Evolutionary conservation across 1,284 basidiomycete species (phyloP), one percentile per base, ranked within the genome.

Genomic region (Sparassis latifolia): DNA sequence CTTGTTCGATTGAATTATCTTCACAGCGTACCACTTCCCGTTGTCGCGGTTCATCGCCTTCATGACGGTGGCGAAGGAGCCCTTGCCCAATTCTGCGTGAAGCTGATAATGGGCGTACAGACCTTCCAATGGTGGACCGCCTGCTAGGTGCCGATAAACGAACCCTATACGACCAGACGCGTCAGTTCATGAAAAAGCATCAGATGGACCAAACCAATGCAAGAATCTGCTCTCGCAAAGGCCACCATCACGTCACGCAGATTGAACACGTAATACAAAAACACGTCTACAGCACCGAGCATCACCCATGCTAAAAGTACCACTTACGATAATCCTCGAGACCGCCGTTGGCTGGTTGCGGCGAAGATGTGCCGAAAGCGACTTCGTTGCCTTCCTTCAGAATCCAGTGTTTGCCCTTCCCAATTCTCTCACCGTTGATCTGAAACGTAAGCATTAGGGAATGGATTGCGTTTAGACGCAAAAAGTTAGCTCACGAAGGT

Each of bases 381-480:
- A 95, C 76, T 65, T 93, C 91, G 59, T 86, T 87, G 3, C 92
- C 90, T 55, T 93, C 85, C 29, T 73, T 75, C 46, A 95, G 69
- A 46, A 91, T 71, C 33, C 76, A 71, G 35, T 74, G 74, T 37
- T 75, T 71, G 55, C 72, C 73, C 58, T 71, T 82, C 47, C 78
- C 81, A 53, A 93, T 75, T 62, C 74, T 80, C 45, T 70, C 67
- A 9, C 83, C 82, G 57, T 90, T 89, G 62, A 93, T 83, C 89
- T 92, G 51, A 20, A 42, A 50, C 51, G n/a, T 50, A 37, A 2
- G 33, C 3, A 12, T 7, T 20, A 43, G 37, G 42, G 35, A 40
- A 35, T 45, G 32, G 20, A 41, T 44, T 47, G 49, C 50, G 44
- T 20, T 20, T 20, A 20, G 20, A 20, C 20, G 20, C 20, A 20